A percentile compares a stretch with the other conserved stretches of the same genome.
Evolutionary conservation across 495 filamentous ascomycete genomes (phyloP).

Genomic region (Aspergillus bridgeri): DNA sequence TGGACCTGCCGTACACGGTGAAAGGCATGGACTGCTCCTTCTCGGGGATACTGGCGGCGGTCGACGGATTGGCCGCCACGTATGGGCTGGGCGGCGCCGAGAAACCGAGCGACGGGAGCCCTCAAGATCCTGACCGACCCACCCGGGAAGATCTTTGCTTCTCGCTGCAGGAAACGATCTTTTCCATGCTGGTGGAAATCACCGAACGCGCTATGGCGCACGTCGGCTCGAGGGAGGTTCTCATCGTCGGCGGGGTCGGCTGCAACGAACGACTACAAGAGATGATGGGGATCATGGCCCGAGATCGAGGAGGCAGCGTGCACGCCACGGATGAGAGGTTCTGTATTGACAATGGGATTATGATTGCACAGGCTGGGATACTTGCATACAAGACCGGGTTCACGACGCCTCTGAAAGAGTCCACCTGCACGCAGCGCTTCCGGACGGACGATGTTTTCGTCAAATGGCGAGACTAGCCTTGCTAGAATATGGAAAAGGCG

Average conservation of each 20-base stretch:
- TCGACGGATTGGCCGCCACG: slow-evolving; percentile 71
- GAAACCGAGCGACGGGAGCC: slow-evolving; percentile 23
- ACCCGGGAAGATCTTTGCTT: slow-evolving; percentile 91
- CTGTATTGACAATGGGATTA: slow-evolving; percentile 99
- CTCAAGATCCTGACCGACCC: slow-evolving; percentile 44
- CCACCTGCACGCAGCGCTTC: slow-evolving; percentile 89
- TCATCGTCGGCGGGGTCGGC: slow-evolving; percentile 98
- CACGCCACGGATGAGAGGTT: slow-evolving; percentile 96
- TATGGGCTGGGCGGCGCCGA: slow-evolving; percentile 46
- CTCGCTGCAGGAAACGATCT: slow-evolving; percentile 91
- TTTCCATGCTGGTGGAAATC: slow-evolving; percentile 96
- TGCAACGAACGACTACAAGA: slow-evolving; percentile 93
- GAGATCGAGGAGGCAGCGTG: slow-evolving; percentile 81
- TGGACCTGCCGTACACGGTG: slow-evolving; percentile 92
- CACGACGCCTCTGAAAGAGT: slow-evolving; percentile 70
- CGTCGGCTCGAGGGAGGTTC: slow-evolving; percentile 82
- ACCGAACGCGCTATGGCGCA: slow-evolving; percentile 99
- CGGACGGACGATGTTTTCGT: slow-evolving; percentile 92
- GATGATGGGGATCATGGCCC: slow-evolving; percentile 98
- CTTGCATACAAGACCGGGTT: slow-evolving; percentile 79
- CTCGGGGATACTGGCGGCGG: slow-evolving; percentile 78
- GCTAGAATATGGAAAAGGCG: not conserved
- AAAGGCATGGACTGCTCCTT: slow-evolving; percentile 99
- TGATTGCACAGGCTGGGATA: slow-evolving; percentile 97
- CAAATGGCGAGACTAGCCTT: slow-evolving; percentile 70